Conservation (phyloP, 2,329 filamentous ascomycete species). For the Beauveria sp. region DNA sequence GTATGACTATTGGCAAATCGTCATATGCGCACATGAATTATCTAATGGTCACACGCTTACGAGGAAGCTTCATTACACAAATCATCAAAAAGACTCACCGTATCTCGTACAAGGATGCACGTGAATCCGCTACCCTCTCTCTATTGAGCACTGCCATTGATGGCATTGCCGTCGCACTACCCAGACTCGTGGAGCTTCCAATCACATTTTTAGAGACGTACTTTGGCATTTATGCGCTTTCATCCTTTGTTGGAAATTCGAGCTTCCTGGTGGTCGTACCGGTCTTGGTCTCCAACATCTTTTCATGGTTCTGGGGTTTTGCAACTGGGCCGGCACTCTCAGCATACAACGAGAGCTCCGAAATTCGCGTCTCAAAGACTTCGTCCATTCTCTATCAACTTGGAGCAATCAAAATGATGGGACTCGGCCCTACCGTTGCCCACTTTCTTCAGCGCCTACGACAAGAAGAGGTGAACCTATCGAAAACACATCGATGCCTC, state of each 20-base stretch:
- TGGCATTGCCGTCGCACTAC: neutral
- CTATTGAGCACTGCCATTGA: conserved; percentile 6
- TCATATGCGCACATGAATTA: conserved; percentile 7
- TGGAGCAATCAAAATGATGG: conserved; percentile 5
- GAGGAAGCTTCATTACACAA: conserved; percentile 30
- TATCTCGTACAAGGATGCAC: conserved; percentile 21
- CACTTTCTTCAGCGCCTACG: neutral
- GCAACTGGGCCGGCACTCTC: neutral
- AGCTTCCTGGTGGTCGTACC: conserved; percentile 1
- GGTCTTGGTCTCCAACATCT: neutral
- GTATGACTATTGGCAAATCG: neutral
- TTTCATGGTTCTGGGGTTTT: conserved; percentile 3
- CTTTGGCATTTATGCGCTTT: conserved; percentile 4
- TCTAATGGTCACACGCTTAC: conserved; percentile 24
- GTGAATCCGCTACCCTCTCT: conserved; percentile 18
- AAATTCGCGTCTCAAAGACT: neutral
- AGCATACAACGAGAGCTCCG: neutral
- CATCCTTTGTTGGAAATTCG: neutral
- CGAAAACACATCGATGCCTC: neutral
- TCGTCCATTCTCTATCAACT: neutral
- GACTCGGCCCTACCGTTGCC: neutral
- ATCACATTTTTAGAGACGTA: neutral
- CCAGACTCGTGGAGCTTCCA: neutral
- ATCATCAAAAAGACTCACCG: conserved; percentile 39
- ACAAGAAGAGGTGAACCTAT: neutral